Base-by-base conservation (phyloP, 2,329 filamentous ascomycete genomes). In the Knoxdaviesia capensis region DNA sequence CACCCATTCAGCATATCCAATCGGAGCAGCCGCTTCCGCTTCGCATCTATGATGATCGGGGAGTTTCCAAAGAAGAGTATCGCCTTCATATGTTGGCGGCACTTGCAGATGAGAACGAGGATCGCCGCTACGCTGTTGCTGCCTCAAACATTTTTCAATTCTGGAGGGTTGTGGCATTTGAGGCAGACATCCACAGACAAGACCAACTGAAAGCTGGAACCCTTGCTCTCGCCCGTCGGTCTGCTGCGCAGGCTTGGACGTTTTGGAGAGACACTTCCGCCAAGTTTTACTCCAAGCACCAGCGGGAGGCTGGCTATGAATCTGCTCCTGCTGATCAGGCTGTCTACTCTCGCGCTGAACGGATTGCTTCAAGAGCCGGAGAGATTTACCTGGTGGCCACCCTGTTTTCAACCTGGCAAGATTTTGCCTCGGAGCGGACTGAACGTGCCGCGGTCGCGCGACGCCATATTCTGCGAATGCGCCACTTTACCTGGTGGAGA, bases 371-470 rank as follows among this genome's bases (percentile, higher is more conserved):
- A 1, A 68, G 71, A 48, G 77, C 77, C 38, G 71, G 80, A 45
- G 68, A 80, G 51, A 58, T 80, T 7, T 79, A 74, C 49, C 62
- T 84, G 6, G 56, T 79, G 44, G 70, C 66, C 4, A 77, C 45
- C 28, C 41, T 36, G 30, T 44, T 47, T 38, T 38, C 34, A 7
- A n/a, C 45, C 48, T 92, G 84, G 84, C 69, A 71, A 7, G 68
- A 70, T 43, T 64, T 69, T 41, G 69, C 80, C 7, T 68, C 66
- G 5, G 74, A 81, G 9, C 73, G 83, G 51, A 63, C 75, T 10
- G 68, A 74, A 47, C 69, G 73, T 36, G 83, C 80, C 4, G 72
- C 70, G 5, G 65, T 74, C 36, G 83, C 81, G 20, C 69, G 80
- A 47, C 66, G 74, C 46, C 80, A 84, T 53, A 74, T 87, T 45